A percentile compares a stretch with the other conserved stretches of the same genome.
Conservation (phyloP, 2,329 filamentous ascomycete species). For the Blumeria graminis region DNA sequence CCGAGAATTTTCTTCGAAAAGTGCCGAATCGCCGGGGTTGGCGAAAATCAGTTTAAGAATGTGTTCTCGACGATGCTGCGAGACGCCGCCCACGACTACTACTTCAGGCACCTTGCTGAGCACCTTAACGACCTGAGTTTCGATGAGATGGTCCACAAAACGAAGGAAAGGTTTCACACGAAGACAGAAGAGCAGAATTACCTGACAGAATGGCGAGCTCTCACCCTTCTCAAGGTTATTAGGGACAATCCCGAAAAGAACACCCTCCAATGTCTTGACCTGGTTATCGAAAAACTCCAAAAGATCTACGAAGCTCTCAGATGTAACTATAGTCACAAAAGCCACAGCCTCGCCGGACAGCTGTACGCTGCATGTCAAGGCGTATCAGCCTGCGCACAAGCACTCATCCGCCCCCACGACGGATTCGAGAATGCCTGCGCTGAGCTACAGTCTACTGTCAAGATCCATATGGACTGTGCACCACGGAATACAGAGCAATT, state of each 20-base stretch:
- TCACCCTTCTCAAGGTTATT: background rate
- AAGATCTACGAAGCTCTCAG: background rate
- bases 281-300: background rate
- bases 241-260: background rate
- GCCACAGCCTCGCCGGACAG: background rate
- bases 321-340: background rate
- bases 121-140: background rate
- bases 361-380: background rate
- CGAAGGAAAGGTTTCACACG: background rate
- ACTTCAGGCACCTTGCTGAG: background rate
- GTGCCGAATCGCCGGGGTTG: background rate
- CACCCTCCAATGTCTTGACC: background rate
- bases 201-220: background rate
- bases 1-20: background rate
- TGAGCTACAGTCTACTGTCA: background rate
- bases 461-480: background rate
- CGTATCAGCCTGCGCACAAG: background rate
- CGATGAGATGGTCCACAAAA: background rate
- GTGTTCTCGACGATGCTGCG: background rate
- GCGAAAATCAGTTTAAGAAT: background rate
- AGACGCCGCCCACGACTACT: background rate
- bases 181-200: background rate
- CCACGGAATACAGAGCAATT: background rate
- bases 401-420: background rate
- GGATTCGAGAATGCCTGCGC: background rate